A percentile compares a stretch with the other conserved stretches of the same genome.
These are phyloP conservation scores for Tripterygium wilfordii DNA, from an alignment of 177 flowering plant species.

Conservation along the genomic window DNA sequence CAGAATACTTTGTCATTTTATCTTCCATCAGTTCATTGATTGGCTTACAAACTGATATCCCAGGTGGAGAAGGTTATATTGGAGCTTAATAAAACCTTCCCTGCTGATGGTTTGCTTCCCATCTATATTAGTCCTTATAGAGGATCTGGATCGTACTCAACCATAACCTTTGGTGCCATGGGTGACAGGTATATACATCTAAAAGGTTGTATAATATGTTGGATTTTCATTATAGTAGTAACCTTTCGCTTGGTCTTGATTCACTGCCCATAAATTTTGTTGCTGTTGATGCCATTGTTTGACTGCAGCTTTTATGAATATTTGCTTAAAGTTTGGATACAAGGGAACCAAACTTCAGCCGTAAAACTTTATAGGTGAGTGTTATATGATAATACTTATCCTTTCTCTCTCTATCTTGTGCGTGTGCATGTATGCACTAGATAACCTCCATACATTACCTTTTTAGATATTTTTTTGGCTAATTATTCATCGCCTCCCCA, in stretches of 20 bases:
- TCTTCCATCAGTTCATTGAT: background rate
- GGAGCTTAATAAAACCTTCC: conserved; percentile 64
- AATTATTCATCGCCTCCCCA: background rate
- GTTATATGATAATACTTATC: too few relatives aligned
- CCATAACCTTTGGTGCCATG: conserved; percentile 99
- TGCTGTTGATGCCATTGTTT: conserved; percentile 7
- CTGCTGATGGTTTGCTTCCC: conserved; percentile 92
- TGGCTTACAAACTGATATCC: conserved; percentile 13
- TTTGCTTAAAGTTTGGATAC: conserved; percentile 94
- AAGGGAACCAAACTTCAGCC: conserved; percentile 85
- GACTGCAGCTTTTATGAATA: conserved; percentile 93
- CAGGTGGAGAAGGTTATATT: conserved; percentile 83
- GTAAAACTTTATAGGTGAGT: conserved; percentile 80
- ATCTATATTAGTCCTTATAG: conserved; percentile 73
- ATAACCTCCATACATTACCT: too few relatives aligned
- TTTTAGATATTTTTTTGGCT: background rate
- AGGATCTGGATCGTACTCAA: conserved; percentile 60
- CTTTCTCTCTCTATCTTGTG: too few relatives aligned
- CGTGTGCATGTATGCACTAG: too few relatives aligned
- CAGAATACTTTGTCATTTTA: too few relatives aligned
- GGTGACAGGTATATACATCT: conserved; percentile 73
- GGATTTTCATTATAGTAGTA: background rate
- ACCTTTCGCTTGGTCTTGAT: too few relatives aligned
- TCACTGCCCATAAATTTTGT: too few relatives aligned
- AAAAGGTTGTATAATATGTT: background rate